These are phyloP conservation scores for Sparassis latifolia DNA, from an alignment of 1,284 basidiomycete genomes.

Conservation along the genomic window DNA sequence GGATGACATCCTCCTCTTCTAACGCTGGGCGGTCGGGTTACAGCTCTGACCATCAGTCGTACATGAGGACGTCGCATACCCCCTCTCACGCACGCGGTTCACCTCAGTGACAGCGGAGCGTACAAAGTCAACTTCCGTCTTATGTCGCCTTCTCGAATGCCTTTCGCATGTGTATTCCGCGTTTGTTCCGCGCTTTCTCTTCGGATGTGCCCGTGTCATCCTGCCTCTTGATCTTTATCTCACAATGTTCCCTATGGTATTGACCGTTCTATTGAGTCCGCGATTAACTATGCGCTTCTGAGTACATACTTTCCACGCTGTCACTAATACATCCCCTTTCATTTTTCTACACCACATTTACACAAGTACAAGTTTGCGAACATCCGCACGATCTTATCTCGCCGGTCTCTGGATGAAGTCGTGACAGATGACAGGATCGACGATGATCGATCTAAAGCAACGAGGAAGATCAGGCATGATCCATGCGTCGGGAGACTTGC, in stretches of 20 bases:
- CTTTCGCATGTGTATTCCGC: too few species aligned
- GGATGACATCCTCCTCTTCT: slow-evolving; percentile 31
- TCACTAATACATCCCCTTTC: too few species aligned
- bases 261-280: background rate
- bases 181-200: too few species aligned
- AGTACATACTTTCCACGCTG: too few species aligned
- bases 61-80: slow-evolving; percentile 47
- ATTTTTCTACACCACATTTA: background rate
- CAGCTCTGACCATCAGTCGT: slow-evolving; percentile 49
- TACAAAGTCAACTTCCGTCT: background rate
- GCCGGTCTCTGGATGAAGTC: background rate
- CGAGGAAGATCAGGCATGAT: slow-evolving; percentile 6
- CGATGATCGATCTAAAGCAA: slow-evolving; percentile 9
- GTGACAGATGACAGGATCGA: slow-evolving; percentile 11
- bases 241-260: background rate
- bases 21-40: slow-evolving; percentile 26
- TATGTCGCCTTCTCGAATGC: too few species aligned
- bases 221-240: background rate
- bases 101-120: slow-evolving; percentile 25
- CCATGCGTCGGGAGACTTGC: slow-evolving; percentile 2
- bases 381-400: slow-evolving; percentile 3
- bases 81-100: slow-evolving; percentile 34
- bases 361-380: background rate
- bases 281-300: too few species aligned
- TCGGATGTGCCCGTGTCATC: too few species aligned